Conservation (phyloP, 768 basidiomycete species). For the Cubamyces lactineus region DNA sequence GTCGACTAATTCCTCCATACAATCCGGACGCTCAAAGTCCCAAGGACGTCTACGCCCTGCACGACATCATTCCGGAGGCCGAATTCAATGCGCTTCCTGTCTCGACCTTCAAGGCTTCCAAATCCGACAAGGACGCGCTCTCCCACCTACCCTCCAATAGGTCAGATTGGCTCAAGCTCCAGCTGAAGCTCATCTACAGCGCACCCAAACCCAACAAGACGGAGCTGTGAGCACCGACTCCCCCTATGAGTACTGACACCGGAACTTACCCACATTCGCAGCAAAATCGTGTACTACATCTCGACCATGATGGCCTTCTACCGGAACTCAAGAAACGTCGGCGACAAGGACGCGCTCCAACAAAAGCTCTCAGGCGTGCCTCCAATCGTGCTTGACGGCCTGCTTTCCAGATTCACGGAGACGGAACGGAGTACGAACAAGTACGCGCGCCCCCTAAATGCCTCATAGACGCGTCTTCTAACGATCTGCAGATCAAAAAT, state of each 20-base stretch:
- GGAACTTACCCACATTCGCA: constrained; percentile 31
- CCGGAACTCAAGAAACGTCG: constrained; percentile 45
- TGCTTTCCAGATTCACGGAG: constrained; percentile 84
- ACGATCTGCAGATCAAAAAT: constrained; percentile 36
- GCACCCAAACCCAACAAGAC: constrained; percentile 57
- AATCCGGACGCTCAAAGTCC: constrained; percentile 67
- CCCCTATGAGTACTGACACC: neutral
- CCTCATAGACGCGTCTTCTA: neutral
- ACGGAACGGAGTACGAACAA: constrained; percentile 63
- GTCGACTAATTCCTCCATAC: constrained; percentile 77
- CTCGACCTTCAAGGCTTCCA: constrained; percentile 55
- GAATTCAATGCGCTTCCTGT: constrained; percentile 78
- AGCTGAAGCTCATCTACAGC: constrained; percentile 48
- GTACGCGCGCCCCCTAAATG: constrained; percentile 43
- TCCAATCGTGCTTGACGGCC: constrained; percentile 66
- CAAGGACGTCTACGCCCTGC: constrained; percentile 72
- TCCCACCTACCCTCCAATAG: constrained; percentile 63
- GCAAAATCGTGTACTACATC: constrained; percentile 80
- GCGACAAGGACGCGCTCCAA: constrained; percentile 54
- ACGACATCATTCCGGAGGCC: constrained; percentile 75
- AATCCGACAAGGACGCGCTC: constrained; percentile 49
- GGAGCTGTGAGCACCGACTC: constrained; percentile 43
- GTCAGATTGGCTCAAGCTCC: constrained; percentile 74
- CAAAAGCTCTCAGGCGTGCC: constrained; percentile 65
- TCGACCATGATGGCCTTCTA: constrained; percentile 80